A percentile compares a stretch with the other conserved stretches of the same genome.
Evolutionary conservation across 371 early-diverging fungal species (phyloP).

Genomic region (Rhizomucor pusillus): DNA sequence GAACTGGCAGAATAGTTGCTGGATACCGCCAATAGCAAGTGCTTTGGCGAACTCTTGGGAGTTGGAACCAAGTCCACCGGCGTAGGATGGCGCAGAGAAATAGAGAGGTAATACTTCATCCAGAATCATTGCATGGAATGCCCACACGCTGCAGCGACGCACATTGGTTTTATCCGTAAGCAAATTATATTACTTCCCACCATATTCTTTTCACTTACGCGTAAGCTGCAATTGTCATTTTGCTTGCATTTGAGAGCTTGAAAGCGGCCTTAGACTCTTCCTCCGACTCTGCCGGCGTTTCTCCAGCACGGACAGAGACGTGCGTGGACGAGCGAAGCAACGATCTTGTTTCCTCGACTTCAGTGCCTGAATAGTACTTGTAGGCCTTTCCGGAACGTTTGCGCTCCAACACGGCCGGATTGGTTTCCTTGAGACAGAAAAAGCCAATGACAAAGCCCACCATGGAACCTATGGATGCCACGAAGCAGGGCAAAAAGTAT

Average conservation of each 20-base stretch:
- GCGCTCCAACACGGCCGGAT: slow-evolving; percentile 25
- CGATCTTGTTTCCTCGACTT: background rate
- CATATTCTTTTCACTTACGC: slow-evolving; percentile 22
- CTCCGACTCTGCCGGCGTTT: background rate
- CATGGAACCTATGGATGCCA: slow-evolving; percentile 63
- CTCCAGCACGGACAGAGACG: background rate
- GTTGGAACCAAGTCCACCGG: slow-evolving; percentile 48
- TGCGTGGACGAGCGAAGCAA: background rate
- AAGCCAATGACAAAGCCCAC: slow-evolving; percentile 67
- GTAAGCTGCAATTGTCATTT: slow-evolving; percentile 37
- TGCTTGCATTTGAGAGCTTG: slow-evolving; percentile 22
- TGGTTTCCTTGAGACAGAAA: slow-evolving; percentile 77
- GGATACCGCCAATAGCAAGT: slow-evolving; percentile 44
- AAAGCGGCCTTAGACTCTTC: slow-evolving; percentile 5
- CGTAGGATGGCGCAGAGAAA: slow-evolving; percentile 48
- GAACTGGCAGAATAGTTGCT: slow-evolving; percentile 53
- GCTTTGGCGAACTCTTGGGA: slow-evolving; percentile 43
- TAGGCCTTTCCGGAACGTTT: slow-evolving; percentile 7
- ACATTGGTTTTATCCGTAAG: background rate
- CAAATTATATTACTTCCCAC: background rate
- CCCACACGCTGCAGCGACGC: slow-evolving; percentile 31
- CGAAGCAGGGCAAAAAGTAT: slow-evolving; percentile 85
- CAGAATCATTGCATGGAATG: slow-evolving; percentile 70
- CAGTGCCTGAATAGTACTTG: background rate
- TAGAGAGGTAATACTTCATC: slow-evolving; percentile 75